Conservation (phyloP, 805 yeast species). For the Yarrowia yakushimensis region DNA sequence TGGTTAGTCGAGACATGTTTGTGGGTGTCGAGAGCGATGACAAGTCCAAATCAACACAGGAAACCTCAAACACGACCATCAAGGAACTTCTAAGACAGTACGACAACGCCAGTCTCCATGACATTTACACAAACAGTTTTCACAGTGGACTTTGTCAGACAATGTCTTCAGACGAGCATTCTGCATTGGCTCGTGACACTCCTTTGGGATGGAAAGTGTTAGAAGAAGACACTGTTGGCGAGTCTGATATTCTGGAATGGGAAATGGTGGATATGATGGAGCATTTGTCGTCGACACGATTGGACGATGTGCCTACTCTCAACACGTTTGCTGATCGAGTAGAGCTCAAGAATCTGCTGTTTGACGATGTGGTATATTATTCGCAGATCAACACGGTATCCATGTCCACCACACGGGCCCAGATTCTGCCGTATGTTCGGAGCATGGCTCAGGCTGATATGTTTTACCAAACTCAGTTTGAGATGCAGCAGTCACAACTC, state of each 20-base stretch:
- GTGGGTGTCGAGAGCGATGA: not conserved
- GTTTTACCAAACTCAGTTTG: conserved; percentile 15
- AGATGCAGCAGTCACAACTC: not conserved
- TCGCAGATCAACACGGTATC: conserved; percentile 1
- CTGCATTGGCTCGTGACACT: conserved; percentile 6
- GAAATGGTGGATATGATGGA: conserved; percentile 25
- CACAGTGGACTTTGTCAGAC: not conserved
- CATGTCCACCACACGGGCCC: conserved; percentile 26
- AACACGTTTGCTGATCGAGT: conserved; percentile 14
- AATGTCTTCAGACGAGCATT: not conserved
- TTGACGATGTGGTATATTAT: not conserved
- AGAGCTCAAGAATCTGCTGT: conserved; percentile 1
- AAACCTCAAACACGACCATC: not conserved
- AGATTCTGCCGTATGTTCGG: conserved; percentile 35
- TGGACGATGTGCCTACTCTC: not conserved
- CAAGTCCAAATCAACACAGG: too few relatives aligned
- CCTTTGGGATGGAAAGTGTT: conserved; percentile 29
- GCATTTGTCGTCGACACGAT: too few relatives aligned
- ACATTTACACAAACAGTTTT: not conserved
- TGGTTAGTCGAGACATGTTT: conserved; percentile 28
- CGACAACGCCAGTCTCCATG: not conserved
- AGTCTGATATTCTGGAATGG: not conserved
- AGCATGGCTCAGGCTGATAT: conserved; percentile 35
- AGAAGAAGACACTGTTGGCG: conserved; percentile 30
- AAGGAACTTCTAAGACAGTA: not conserved